Conservation (phyloP, 768 basidiomycete species). For the Hypholoma fasciculare region DNA sequence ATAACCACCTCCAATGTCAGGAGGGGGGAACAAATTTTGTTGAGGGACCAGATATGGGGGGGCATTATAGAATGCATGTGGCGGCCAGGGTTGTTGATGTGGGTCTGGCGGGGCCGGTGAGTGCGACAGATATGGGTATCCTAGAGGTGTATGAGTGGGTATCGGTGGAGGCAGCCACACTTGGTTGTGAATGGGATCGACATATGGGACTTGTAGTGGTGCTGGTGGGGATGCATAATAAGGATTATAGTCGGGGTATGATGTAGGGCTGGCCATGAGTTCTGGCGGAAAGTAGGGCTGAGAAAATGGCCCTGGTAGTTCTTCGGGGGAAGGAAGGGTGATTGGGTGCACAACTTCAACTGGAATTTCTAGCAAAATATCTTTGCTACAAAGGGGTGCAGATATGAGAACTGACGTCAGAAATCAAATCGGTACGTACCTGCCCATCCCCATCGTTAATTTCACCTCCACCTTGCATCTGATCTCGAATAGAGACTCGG, state of each 20-base stretch:
- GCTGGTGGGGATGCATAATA: conserved; percentile 40
- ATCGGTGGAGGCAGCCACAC: conserved; percentile 46
- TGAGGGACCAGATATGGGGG: conserved; percentile 16
- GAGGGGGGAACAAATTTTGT: conserved; percentile 7
- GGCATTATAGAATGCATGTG: conserved; percentile 12
- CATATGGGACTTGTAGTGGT: conserved; percentile 35
- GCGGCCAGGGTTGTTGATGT: conserved; percentile 18
- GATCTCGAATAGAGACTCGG: conserved; percentile 68
- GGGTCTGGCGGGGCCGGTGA: conserved; percentile 6
- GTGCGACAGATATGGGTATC: conserved; percentile 21
- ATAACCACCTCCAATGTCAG: conserved; percentile 17
- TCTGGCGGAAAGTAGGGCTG: conserved; percentile 22
- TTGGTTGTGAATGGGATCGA: conserved; percentile 41
- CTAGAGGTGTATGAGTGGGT: conserved; percentile 22
- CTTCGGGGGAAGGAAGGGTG: conserved; percentile 47
- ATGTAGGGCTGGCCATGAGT: conserved; percentile 18
- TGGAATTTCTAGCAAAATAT: conserved; percentile 64
- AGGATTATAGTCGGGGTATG: conserved; percentile 26
- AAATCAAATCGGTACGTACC: conserved; percentile 35
- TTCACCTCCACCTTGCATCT: conserved; percentile 61
- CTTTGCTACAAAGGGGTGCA: conserved; percentile 51
- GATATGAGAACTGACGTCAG: conserved; percentile 5
- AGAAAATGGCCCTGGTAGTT: conserved; percentile 9
- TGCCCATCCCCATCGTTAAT: conserved; percentile 70
- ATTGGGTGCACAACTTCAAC: conserved; percentile 64